Conservation (phyloP, 2,329 filamentous ascomycete genomes). For the Aspergillus candidus region DNA sequence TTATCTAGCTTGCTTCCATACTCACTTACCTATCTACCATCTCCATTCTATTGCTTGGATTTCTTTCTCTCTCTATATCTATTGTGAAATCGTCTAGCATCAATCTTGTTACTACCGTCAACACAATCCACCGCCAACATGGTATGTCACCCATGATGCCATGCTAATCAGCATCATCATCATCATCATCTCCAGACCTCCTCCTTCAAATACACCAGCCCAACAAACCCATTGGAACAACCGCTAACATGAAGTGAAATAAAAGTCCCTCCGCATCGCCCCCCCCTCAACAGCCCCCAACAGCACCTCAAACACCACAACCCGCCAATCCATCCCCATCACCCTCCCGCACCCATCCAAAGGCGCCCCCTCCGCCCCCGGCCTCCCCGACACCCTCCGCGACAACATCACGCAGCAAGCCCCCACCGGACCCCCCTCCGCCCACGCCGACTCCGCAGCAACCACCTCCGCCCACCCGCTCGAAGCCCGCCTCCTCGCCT, state of each 20-base stretch:
- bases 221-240: conserved; percentile 6
- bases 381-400: conserved; percentile 89
- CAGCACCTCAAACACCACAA: conserved; percentile 58
- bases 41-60: not conserved
- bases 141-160: conserved; percentile 19
- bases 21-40: not conserved
- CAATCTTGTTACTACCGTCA: too few species aligned
- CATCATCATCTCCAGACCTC: conserved; percentile 3
- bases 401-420: conserved; percentile 66
- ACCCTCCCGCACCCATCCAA: conserved; percentile 52
- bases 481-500: conserved; percentile 79
- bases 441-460: conserved; percentile 36
- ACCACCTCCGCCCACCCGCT: conserved; percentile 73
- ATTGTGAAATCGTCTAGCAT: too few species aligned
- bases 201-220: conserved; percentile 1
- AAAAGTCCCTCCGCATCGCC: conserved; percentile 80
- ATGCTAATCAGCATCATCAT: conserved; percentile 8
- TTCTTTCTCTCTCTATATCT: too few species aligned
- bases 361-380: conserved; percentile 82
- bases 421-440: conserved; percentile 40
- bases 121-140: conserved; percentile 18
- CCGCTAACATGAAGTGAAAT: not conserved
- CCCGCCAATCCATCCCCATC: conserved; percentile 44
- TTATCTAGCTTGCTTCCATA: not conserved
- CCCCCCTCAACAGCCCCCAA: conserved; percentile 63